phyloP scores from a whole-genome alignment of 495 filamentous ascomycete genomes.

The Annulohypoxylon bovei region DNA sequence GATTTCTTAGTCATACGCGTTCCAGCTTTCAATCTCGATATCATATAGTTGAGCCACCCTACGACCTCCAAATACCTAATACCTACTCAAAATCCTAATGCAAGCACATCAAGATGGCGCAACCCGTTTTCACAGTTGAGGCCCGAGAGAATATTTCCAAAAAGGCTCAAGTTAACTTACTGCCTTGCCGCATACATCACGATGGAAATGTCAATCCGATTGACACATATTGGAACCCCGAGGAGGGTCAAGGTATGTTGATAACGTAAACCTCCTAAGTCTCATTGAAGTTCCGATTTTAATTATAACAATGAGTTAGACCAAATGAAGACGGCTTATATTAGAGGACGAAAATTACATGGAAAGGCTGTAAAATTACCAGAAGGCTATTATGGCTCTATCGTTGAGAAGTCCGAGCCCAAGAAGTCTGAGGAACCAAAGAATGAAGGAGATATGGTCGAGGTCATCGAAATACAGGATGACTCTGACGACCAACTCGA shows the following conservation, averaged over 20 bases:
- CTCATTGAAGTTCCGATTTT: slow-evolving; percentile 1
- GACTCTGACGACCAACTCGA: slow-evolving; percentile 60
- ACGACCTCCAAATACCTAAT: too few relatives aligned
- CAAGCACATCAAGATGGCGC: slow-evolving; percentile 25
- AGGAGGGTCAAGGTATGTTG: slow-evolving; percentile 46
- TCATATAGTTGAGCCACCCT: not conserved
- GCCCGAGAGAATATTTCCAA: slow-evolving; percentile 28
- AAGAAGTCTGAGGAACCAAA: slow-evolving; percentile 43
- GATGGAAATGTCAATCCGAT: slow-evolving; percentile 74
- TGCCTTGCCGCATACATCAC: slow-evolving; percentile 86
- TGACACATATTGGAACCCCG: slow-evolving; percentile 77
- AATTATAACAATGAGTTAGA: slow-evolving; percentile 34
- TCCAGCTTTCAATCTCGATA: not conserved
- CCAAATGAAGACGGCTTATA: slow-evolving; percentile 70
- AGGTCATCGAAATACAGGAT: slow-evolving; percentile 53
- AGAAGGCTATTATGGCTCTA: slow-evolving; percentile 74
- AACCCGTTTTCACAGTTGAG: slow-evolving; percentile 25
- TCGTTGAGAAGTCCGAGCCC: slow-evolving; percentile 49
- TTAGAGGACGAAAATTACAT: slow-evolving; percentile 83
- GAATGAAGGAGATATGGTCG: slow-evolving; percentile 32
- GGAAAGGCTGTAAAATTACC: slow-evolving; percentile 76
- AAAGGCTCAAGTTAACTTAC: slow-evolving; percentile 75
- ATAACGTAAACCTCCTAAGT: not conserved
- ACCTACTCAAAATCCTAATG: not conserved
- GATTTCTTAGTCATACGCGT: slow-evolving; percentile 26